phyloP scores from a whole-genome alignment of 371 early-diverging fungal species.

The Blakeslea trispora region DNA sequence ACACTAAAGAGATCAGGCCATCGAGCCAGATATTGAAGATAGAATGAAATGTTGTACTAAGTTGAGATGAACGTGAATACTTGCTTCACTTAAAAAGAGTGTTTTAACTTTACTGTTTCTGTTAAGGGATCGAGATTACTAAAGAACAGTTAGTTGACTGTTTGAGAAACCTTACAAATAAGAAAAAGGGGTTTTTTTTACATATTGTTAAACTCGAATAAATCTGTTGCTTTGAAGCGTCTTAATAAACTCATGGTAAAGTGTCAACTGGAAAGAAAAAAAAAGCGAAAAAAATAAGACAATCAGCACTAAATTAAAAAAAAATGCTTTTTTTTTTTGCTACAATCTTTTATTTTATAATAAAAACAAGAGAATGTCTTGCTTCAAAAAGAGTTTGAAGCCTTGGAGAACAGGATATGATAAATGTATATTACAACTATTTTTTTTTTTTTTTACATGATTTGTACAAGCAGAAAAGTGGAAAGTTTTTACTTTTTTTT shows the following conservation, averaged over 20 bases:
- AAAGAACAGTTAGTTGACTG: slow-evolving; percentile 2
- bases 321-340: too few species aligned
- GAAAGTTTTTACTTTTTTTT: not conserved
- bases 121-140: slow-evolving; percentile 89
- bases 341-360: too few species aligned
- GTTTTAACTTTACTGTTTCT: slow-evolving; percentile 69
- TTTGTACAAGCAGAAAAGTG: not conserved
- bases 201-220: slow-evolving; percentile 91
- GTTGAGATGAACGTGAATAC: not conserved
- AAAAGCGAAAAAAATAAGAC: not conserved
- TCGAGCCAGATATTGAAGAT: slow-evolving; percentile 87
- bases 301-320: too few species aligned
- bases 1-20: slow-evolving; percentile 95
- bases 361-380: not conserved
- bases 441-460: not conserved
- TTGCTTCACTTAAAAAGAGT: not conserved
- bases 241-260: slow-evolving; percentile 46
- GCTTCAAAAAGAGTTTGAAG: not conserved
- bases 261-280: not conserved
- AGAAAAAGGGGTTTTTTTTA: slow-evolving; percentile 26
- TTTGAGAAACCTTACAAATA: too few species aligned
- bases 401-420: not conserved
- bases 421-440: too few species aligned
- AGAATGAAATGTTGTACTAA: slow-evolving; percentile 92
- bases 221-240: slow-evolving; percentile 74